Base-by-base conservation (phyloP, 768 basidiomycete genomes). In the Lactarius vividus region DNA sequence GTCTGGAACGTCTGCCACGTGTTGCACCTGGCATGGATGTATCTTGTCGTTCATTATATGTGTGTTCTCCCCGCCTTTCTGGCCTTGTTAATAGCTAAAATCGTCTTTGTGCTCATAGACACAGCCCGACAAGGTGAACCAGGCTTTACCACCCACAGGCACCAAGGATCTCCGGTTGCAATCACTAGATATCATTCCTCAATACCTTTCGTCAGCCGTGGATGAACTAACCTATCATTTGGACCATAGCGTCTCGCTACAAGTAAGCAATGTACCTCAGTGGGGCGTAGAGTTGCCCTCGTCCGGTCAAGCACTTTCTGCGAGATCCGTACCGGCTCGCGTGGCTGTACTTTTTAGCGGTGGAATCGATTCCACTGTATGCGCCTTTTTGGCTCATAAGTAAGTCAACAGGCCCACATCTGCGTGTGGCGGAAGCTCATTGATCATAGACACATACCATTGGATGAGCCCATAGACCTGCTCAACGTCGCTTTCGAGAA, bases 401-500 rank as follows among this genome's bases (percentile, higher is more conserved):
- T 92, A 72, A 59, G 83, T 37, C 40, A 7, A 35, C n/a, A n/a
- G 55, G 18, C 55, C 29, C 49, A 60, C 49, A 23, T 46, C 42
- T 59, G 61, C 7, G 66, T 61, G n/a, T 10, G 4, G 28, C 26
- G 33, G 28, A 23, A 18, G 10, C 33, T 63, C 58, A 66, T 20
- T 52, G 28, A 23, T 54, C 54, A 28, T 66, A 96, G 94, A 65
- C 84, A 92, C 73, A 74, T 94, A 39, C 87, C 91, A 11, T 58
- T 77, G 20, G 80, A 85, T 54, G 94, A 97, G 73, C 91, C 94
- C 0, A 93, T 98, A 59, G 96, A 98, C 73, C 78, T 98, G 1
- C 79, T 98, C 9, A 97, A 97, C 71, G 93, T 98, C 5, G 92
- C 93, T 1, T 98, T 98, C 70, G 94, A 98, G 74, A 97, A 97